Conservation (phyloP, 371 early-diverging fungal genomes). For the Aphelidium insulamus region DNA sequence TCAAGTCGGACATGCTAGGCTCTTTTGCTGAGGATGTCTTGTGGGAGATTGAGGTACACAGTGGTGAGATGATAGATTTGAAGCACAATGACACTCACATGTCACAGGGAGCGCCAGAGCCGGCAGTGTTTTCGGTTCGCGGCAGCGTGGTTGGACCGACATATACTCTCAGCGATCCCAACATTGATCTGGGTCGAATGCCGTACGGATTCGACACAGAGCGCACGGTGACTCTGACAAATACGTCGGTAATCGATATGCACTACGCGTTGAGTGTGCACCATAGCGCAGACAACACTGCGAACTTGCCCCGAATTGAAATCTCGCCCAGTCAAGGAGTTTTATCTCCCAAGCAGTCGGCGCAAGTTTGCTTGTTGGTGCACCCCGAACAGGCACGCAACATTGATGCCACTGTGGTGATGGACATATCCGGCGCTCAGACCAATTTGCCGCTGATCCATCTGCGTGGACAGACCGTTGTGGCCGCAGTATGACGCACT, state of each 20-base stretch:
- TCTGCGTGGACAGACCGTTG: too few species aligned
- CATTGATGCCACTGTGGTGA: too few species aligned
- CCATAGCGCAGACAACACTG: not conserved
- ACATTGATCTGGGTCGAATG: constrained; percentile 13
- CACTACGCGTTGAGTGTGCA: constrained; percentile 9
- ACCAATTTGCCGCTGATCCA: too few species aligned
- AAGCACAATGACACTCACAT: too few species aligned
- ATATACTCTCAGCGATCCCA: constrained; percentile 13
- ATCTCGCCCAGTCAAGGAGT: too few species aligned
- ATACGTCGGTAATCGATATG: constrained; percentile 23
- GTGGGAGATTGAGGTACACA: constrained; percentile 20
- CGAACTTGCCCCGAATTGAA: too few species aligned
- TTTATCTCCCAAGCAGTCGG: too few species aligned
- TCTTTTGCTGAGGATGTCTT: constrained; percentile 17
- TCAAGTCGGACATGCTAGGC: constrained; percentile 17
- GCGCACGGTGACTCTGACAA: constrained; percentile 8
- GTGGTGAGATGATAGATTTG: too few species aligned
- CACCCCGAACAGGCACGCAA: too few species aligned
- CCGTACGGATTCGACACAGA: constrained; percentile 14
- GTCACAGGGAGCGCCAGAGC: constrained; percentile 15
- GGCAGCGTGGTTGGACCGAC: constrained; percentile 25
- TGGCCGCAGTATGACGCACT: too few species aligned
- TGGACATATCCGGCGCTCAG: too few species aligned
- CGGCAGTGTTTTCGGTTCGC: constrained; percentile 8
- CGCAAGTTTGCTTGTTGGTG: too few species aligned